Percentiles rank a stretch among this genome's conserved stretches.
phyloP scores from a whole-genome alignment of 257 asterid genomes.

The Anisodus acutangulus region DNA sequence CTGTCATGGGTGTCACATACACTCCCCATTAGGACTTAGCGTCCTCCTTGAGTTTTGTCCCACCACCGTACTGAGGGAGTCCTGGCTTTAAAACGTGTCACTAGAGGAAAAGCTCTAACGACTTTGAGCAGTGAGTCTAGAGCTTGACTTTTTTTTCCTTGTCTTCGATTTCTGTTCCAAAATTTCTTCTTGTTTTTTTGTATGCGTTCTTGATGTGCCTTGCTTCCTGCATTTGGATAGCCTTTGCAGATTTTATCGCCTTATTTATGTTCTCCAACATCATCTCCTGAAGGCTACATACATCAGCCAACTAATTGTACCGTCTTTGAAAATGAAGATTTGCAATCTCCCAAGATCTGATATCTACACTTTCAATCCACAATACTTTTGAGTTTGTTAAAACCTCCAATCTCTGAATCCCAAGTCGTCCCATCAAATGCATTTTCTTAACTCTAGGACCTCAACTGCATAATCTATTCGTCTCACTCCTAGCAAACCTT shows the following conservation, averaged over 20 bases:
- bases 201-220: neutral
- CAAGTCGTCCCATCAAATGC: neutral
- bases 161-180: neutral
- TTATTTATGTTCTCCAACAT: neutral
- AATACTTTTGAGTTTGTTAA: neutral
- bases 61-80: too few relatives aligned
- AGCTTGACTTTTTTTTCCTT: neutral
- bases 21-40: too few relatives aligned
- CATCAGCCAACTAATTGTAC: neutral
- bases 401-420: neutral
- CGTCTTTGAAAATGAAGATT: neutral
- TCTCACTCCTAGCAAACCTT: neutral
- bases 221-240: neutral
- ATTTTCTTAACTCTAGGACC: neutral
- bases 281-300: neutral
- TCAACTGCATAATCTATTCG: neutral
- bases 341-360: neutral
- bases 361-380: neutral
- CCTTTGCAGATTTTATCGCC: neutral
- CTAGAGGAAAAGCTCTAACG: too few relatives aligned
- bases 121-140: neutral
- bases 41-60: too few relatives aligned
- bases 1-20: too few relatives aligned
- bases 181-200: neutral
- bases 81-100: too few relatives aligned